These are phyloP conservation scores for Nannochloropsis oceanica DNA, from an alignment of 108 stramenopile species.

Conservation along the genomic window DNA sequence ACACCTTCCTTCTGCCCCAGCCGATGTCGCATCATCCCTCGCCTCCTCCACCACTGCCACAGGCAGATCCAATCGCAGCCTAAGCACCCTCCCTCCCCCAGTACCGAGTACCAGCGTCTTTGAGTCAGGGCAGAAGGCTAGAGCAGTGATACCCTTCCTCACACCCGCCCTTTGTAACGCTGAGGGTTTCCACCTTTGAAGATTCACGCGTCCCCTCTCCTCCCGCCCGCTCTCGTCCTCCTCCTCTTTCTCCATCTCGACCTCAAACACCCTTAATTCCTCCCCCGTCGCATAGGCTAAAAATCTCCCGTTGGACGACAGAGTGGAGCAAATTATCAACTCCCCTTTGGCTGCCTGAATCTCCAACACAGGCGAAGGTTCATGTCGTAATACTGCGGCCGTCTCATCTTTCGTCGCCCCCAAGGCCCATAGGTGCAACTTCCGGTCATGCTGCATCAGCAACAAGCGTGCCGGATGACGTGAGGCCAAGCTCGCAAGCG, in stretches of 20 bases:
- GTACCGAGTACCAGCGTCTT: background rate
- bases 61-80: background rate
- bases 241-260: background rate
- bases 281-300: background rate
- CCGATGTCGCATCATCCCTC: background rate
- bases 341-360: background rate
- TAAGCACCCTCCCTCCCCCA: background rate
- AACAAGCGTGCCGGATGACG: background rate
- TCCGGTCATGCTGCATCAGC: background rate
- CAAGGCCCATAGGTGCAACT: background rate
- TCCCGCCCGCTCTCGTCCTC: background rate
- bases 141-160: background rate
- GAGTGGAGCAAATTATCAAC: background rate
- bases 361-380: background rate
- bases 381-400: background rate
- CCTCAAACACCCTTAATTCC: background rate
- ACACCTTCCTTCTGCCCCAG: background rate
- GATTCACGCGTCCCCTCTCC: background rate
- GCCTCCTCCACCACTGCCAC: background rate
- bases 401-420: background rate
- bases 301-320: background rate
- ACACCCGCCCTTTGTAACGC: background rate
- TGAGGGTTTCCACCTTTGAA: background rate
- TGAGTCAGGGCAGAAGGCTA: background rate
- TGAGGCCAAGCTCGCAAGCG: background rate